Evolutionary conservation across 306 rosid genomes (phyloP), one percentile per base, ranked within the genome.

Genomic region (Fagus crenata): DNA sequence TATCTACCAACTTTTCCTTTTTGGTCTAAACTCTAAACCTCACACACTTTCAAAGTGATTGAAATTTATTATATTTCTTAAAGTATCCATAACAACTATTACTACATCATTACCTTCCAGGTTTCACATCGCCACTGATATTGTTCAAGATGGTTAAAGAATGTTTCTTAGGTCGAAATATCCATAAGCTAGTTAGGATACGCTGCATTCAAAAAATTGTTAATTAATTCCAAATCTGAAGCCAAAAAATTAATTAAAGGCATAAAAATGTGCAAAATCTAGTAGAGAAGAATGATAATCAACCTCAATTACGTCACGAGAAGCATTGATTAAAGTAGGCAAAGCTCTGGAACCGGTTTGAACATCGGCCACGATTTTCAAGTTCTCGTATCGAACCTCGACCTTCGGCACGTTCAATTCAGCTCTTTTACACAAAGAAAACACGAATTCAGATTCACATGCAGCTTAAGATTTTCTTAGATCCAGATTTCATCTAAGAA

Each of bases 341-440:
- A 93, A 79, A 60, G 95, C 88, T 87, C 97, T 84, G 61, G 88
- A 78, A 49, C 95, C 98, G 15, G 76, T 49, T 69, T 91, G 90
- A 73, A 93, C 90, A 9, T 91, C 42, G 7, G 97, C 98, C 69
- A 15, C 80, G 8, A 91, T 73, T 12, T 81, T 88, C 86, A 91
- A 83, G 74, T 93, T 77, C 80, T 32, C 82, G 69, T 76, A 93
- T 67, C 87, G 84, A 31, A 93, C 88, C 79, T 93, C 98, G 11
- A 93, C 68, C 2, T 53, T 91, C 15, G 95, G 92, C 75, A 89
- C 77, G 40, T 83, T 90, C 82, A 93, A 60, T 82, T 88, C 92
- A 42, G 85, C 98, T 76, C 98, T 93, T 72, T 71, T 65, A 18
- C 28, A 22, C 28, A 22, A 65, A 39, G 7, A 2, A 39, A 17